phyloP scores from a whole-genome alignment of 2,329 filamentous ascomycete genomes.

The Cercospora sesami region DNA sequence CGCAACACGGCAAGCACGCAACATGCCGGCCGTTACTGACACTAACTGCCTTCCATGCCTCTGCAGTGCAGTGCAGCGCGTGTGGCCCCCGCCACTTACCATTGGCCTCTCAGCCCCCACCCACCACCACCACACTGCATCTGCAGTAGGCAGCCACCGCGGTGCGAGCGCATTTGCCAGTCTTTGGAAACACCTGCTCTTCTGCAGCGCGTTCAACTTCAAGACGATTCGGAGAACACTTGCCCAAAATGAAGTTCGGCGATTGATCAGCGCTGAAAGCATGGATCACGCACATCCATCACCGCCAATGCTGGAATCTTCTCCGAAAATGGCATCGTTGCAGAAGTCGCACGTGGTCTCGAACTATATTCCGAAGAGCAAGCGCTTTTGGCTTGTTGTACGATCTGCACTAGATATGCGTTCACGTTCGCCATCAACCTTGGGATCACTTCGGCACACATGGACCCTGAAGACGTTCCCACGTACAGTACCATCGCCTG shows the following conservation, averaged over 20 bases:
- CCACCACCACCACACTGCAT: not conserved
- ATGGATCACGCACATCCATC: not conserved
- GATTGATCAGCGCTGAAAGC: not conserved
- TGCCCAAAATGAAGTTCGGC: not conserved
- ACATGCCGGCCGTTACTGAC: no score
- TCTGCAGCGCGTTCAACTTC: not conserved
- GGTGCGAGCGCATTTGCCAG: not conserved
- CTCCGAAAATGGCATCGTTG: not conserved
- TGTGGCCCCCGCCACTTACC: not conserved
- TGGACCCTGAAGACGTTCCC: conserved; percentile 38
- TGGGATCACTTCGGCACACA: conserved; percentile 32
- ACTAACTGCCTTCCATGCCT: no score
- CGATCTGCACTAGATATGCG: conserved; percentile 26
- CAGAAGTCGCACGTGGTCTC: not conserved
- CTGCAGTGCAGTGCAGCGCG: no score
- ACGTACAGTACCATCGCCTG: conserved; percentile 23
- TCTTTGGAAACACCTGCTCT: not conserved
- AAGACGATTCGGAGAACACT: not conserved
- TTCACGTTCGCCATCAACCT: conserved; percentile 36
- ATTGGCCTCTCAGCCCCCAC: not conserved
- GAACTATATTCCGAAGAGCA: conserved; percentile 22
- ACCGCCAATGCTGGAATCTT: not conserved
- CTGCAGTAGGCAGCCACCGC: not conserved
- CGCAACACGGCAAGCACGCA: no score
- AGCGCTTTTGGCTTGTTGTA: conserved; percentile 31